Evolutionary conservation across 2,329 filamentous ascomycete species (phyloP), one percentile per base, ranked within the genome.

Genomic region (Lasiodiplodia citricola): DNA sequence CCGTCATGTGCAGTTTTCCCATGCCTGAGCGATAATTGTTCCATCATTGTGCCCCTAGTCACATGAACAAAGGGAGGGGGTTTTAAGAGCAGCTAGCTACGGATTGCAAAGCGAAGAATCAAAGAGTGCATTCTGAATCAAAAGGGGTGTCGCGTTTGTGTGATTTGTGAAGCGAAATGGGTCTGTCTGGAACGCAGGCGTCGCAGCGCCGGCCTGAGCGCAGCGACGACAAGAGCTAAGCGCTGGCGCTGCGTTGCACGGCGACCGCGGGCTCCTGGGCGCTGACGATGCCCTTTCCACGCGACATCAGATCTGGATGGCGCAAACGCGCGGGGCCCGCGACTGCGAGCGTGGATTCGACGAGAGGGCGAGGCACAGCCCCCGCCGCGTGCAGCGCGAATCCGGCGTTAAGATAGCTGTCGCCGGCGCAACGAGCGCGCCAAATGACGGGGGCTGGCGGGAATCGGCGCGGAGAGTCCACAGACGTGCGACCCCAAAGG

Each of bases 111-210:
- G 47, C 21, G 60, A 50, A 64, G 60, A 64, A 64, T 11, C 51
- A 52, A 64, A 31, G 31, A 64, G 28, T 23, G 47, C 47, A 64
- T 52, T 64, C 60, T 64, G 60, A 64, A 64, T 64, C 60, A 64
- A 63, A 64, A 47, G 60, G 47, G 47, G 60, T 64, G 44, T 64
- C 28, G 60, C 28, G 47, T 28, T 54, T 63, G 58, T 25, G 60
- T 54, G 47, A 64, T 64, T 64, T 51, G 58, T 64, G 60, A 64
- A 52, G 60, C 60, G 60, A 64, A 16, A 64, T 31, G 60, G 41
- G 60, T 47, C 60, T 18, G 44, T 37, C 60, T 64, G 60, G 44
- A 54, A 64, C 60, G 31, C 60, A 7, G 60, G 23, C 44, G 60
- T 52, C 25, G 47, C 60, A 51, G 60, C 44, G 60, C n/a, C 44